A percentile compares a stretch with the other conserved stretches of the same genome.
phyloP scores from a whole-genome alignment of 768 basidiomycete species.

The Suillus cothurnatus region DNA sequence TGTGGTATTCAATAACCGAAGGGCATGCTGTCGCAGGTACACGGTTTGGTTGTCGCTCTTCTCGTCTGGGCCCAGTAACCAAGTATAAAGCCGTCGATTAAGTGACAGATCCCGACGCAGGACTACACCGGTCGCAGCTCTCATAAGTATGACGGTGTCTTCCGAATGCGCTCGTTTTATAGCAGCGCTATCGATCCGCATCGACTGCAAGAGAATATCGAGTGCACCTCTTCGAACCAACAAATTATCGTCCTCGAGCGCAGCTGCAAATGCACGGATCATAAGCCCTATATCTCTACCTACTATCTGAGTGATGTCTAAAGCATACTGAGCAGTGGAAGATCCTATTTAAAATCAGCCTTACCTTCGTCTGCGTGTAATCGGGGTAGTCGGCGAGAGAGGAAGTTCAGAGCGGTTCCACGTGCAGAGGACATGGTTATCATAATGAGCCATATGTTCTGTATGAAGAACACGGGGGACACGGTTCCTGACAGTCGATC shows the following conservation, averaged over 20 bases:
- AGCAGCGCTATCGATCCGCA: conserved; percentile 72
- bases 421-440: conserved; percentile 86
- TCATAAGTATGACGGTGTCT: conserved; percentile 84
- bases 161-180: conserved; percentile 68
- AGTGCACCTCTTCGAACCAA: conserved; percentile 86
- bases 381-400: conserved; percentile 77
- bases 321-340: conserved; percentile 10
- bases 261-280: conserved; percentile 89
- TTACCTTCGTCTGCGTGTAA: conserved; percentile 72
- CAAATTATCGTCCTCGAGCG: conserved; percentile 91
- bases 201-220: conserved; percentile 79
- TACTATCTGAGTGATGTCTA: conserved; percentile 70
- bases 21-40: conserved; percentile 67
- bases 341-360: conserved; percentile 8
- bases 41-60: conserved; percentile 70
- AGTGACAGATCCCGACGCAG: conserved; percentile 90
- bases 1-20: conserved; percentile 72
- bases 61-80: conserved; percentile 88
- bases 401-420: conserved; percentile 84
- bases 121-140: conserved; percentile 84
- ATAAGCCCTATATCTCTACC: conserved; percentile 91
- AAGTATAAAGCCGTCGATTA: conserved; percentile 89
- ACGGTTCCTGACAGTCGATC: conserved; percentile 84
- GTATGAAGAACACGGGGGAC: conserved; percentile 88
- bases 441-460: conserved; percentile 94